Evolutionary conservation across 2,329 filamentous ascomycete species (phyloP).

Genomic region (Fusarium sp.): DNA sequence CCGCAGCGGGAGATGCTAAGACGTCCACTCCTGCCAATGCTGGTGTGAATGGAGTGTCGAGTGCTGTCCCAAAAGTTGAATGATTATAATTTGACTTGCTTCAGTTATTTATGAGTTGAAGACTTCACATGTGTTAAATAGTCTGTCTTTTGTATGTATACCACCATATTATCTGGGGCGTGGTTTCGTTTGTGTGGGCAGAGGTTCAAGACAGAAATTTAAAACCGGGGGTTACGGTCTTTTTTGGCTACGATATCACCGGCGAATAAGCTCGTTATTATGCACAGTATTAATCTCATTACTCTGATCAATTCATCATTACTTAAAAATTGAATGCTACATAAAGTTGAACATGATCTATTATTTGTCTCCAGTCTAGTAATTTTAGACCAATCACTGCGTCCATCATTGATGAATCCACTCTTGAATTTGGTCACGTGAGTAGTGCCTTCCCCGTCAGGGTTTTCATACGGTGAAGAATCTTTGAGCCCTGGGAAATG

Average conservation of each 20-base stretch:
- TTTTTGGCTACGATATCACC: constrained; percentile 48
- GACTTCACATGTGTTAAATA: constrained; percentile 39
- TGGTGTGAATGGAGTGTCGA: constrained; percentile 57
- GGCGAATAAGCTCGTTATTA: constrained; percentile 45
- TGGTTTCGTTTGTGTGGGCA: constrained; percentile 39
- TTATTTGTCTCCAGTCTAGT: background rate
- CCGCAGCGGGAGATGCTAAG: constrained; percentile 64
- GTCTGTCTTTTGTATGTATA: constrained; percentile 41
- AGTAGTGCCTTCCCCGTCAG: background rate
- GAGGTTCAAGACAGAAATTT: constrained; percentile 34
- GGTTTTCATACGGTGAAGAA: constrained; percentile 20
- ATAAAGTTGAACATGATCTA: background rate
- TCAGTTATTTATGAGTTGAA: constrained; percentile 41
- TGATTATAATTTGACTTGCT: constrained; percentile 38
- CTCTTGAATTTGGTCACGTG: constrained; percentile 15
- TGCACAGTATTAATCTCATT: constrained; percentile 37
- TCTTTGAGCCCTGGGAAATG: background rate
- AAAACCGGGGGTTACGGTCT: constrained; percentile 38
- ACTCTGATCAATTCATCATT: constrained; percentile 22
- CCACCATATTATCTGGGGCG: constrained; percentile 31
- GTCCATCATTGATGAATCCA: background rate
- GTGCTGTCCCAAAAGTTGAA: constrained; percentile 60
- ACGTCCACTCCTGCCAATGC: constrained; percentile 59
- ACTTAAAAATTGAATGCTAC: background rate
- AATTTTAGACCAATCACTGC: background rate